Base-by-base conservation (phyloP, 129 eudicot species). In the Kitagawia praeruptora region DNA sequence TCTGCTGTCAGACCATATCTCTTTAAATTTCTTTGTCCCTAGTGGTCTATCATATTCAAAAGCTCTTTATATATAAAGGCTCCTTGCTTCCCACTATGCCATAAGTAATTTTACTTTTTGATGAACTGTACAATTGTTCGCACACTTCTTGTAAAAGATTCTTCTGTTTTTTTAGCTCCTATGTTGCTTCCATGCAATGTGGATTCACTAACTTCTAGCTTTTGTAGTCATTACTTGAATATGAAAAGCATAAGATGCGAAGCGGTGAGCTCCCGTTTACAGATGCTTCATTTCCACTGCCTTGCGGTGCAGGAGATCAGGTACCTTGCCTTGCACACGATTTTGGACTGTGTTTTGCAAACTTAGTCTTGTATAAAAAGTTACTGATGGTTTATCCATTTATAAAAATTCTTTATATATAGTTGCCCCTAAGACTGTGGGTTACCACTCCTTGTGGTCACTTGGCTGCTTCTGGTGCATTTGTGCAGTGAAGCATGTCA, bases 201-300 rank as follows among this genome's bases (percentile, higher is more conserved):
- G 70, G 73, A 75, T 77, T 81, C 70, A 56, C 83, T 81, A 54
- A 80, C 82, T 75, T 54, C 23, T 56, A 38, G 16, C 47, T 82
- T 79, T 82, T 84, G 86, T 85, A 93, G 98, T 89, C 98, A 16
- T 84, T 93, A 77, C 88, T 91, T 79, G 98, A 93, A 56, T 93
- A 93, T 82, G 98, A 93, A 82, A 89, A 87, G 81, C 83, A 93
- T 79, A 93, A 89, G 82, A 91, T 88, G 87, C 89, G 87, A 64
- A 81, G 77, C 40, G 97, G 96, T 54, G 97, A 91, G 84, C 89
- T 92, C 46, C 95, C 93, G 56, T 87, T 85, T 72, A 75, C 85
- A 53, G 96, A 89, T 83, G 83, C 82, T 75, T 71, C 93, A 51
- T 74, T 87, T 78, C 39, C 96, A 53, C 97, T 80, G 82, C 89